Percentiles rank a stretch among this genome's conserved stretches.
These are phyloP conservation scores for Hippophae rhamnoides DNA, from an alignment of 306 rosid genomes.

Conservation along the genomic window DNA sequence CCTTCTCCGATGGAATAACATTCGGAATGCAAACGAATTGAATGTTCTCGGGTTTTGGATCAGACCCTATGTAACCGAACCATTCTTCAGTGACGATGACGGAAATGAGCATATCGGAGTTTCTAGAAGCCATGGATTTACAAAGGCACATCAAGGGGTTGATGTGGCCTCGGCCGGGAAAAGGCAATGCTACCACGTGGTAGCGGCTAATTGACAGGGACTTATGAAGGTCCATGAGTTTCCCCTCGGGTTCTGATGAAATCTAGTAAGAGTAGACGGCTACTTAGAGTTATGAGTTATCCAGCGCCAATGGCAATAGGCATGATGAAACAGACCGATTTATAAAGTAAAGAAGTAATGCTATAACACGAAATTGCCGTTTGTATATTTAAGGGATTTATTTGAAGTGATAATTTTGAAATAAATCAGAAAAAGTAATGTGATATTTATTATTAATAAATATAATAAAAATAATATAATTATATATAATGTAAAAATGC, in stretches of 20 bases:
- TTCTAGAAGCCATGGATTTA: slow-evolving; percentile 18
- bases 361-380: no score
- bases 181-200: slow-evolving; percentile 42
- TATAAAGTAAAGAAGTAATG: no score
- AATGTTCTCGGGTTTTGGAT: slow-evolving; percentile 19
- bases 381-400: no score
- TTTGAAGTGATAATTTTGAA: no score
- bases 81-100: slow-evolving; percentile 42
- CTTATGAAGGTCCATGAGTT: no score
- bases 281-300: no score
- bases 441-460: no score
- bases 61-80: slow-evolving; percentile 25
- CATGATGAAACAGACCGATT: no score
- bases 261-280: background rate
- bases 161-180: slow-evolving; percentile 37
- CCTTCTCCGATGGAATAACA: slow-evolving; percentile 28
- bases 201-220: background rate
- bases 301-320: no score
- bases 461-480: no score
- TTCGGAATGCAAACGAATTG: slow-evolving; percentile 19
- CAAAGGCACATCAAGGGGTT: slow-evolving; percentile 61
- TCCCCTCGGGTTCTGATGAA: background rate
- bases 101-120: slow-evolving; percentile 18
- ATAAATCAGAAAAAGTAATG: background rate
- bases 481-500: no score